Conservation (phyloP, 345 rosid species). For the Melaleuca alternifolia region DNA sequence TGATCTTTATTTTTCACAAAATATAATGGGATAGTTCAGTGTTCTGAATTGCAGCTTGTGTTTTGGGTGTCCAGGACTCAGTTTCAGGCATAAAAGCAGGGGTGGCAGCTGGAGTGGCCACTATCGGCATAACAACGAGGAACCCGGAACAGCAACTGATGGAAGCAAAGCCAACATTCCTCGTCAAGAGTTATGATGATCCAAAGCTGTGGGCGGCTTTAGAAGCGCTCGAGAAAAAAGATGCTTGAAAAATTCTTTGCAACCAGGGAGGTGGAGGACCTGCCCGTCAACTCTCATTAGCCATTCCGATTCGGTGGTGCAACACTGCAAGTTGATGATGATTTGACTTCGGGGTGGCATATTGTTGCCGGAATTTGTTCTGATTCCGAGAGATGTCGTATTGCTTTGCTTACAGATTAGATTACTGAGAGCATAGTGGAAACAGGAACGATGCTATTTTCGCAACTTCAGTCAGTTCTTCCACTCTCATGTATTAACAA, state of each 20-base stretch:
- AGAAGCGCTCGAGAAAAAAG: slow-evolving; percentile 52
- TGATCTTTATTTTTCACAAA: background rate
- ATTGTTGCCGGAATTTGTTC: background rate
- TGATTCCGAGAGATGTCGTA: background rate
- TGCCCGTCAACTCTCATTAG: background rate
- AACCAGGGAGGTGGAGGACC: background rate
- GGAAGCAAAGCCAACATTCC: slow-evolving; percentile 71
- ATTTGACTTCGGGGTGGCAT: background rate
- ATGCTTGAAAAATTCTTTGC: background rate
- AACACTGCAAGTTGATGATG: background rate
- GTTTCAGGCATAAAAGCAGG: slow-evolving; percentile 89
- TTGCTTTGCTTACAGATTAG: background rate
- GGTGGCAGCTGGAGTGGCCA: slow-evolving; percentile 94
- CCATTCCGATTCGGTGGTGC: background rate
- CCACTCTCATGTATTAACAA: background rate
- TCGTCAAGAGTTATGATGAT: slow-evolving; percentile 70
- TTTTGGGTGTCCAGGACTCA: slow-evolving; percentile 43
- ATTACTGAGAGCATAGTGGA: background rate
- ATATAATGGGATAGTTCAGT: background rate
- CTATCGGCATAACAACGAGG: slow-evolving; percentile 64
- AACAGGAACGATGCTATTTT: background rate
- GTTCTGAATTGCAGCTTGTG: background rate
- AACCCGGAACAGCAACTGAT: slow-evolving; percentile 53
- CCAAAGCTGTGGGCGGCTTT: slow-evolving; percentile 71
- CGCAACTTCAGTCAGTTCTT: background rate